A percentile compares a stretch with the other conserved stretches of the same genome.
These are phyloP conservation scores for Verticillium dahliae DNA, from an alignment of 2,329 filamentous ascomycete species.

Conservation along the genomic window DNA sequence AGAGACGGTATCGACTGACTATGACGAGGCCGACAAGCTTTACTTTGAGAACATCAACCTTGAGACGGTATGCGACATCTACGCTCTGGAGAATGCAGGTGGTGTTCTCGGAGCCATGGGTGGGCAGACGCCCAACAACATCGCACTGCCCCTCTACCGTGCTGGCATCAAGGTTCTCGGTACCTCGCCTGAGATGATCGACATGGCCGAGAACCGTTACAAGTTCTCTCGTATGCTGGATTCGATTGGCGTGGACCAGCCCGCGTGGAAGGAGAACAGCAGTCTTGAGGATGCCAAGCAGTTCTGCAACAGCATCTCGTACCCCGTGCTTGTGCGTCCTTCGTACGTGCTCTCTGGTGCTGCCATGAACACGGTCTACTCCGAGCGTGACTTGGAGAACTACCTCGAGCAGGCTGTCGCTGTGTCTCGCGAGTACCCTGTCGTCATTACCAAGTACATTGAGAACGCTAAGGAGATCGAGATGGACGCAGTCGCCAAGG, in stretches of 20 bases:
- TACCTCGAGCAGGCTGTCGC: constrained; percentile 88
- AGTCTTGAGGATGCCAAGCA: constrained; percentile 83
- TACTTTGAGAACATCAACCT: constrained; percentile 96
- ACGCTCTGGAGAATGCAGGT: constrained; percentile 73
- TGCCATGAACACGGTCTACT: constrained; percentile 99
- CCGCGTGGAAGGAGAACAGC: constrained; percentile 95
- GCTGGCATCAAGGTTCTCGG: constrained; percentile 88
- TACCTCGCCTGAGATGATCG: constrained; percentile 98
- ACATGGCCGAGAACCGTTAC: constrained; percentile 93
- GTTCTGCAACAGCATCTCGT: constrained; percentile 84
- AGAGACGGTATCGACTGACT: constrained; percentile 84
- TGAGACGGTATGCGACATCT: constrained; percentile 89
- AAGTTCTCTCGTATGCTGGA: constrained; percentile 99
- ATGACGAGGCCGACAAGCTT: constrained; percentile 86
- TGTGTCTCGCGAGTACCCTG: constrained; percentile 90
- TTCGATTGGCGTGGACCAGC: constrained; percentile 89
- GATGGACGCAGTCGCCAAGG: constrained; percentile 94
- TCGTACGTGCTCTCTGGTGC: constrained; percentile 96
- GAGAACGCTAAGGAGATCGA: constrained; percentile 99
- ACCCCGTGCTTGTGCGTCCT: constrained; percentile 89
- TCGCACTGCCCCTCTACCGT: constrained; percentile 81
- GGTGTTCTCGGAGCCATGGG: constrained; percentile 95
- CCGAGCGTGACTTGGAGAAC: constrained; percentile 80
- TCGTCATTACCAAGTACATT: constrained; percentile 99
- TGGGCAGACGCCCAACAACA: constrained; percentile 97